Base-by-base conservation (phyloP, 1,284 basidiomycete genomes). In the Athelia sp. region DNA sequence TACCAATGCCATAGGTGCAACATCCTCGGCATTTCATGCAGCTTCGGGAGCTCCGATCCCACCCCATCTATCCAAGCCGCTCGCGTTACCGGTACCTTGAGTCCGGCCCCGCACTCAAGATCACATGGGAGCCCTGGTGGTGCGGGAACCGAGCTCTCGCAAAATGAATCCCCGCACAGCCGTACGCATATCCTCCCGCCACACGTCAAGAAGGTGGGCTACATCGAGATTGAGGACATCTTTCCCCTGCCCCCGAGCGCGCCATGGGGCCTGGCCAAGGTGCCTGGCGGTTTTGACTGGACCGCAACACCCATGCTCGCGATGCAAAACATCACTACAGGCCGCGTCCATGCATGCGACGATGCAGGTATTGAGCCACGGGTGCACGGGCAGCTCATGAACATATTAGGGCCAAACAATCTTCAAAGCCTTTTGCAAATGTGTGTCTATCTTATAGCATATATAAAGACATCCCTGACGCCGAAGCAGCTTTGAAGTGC, bases 251-350 rank as follows among this genome's bases (percentile, higher is more conserved):
- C 56, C 3, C 31, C 50, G 24, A 40, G n/a, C n/a, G 43, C 49
- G 4, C 68, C 70, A 15, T 71, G 71, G 65, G 62, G 64, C 11
- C 60, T 70, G 40, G 54, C 66, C 36, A 65, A 63, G 22, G 54
- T 66, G 21, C 57, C 66, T 35, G 61, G 58, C 2, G 62, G 64
- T 4, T 62, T 67, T 23, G 70, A 74, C 40, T 71, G 72, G 61
- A 69, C 57, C 0, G 68, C 67, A 49, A 64, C 69, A 4, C 71
- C 71, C 15, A 66, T 75, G 55, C 60, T 74, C 24, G 68, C 72
- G 11, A 63, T 75, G 53, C 70, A 69, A 52, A 63, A 67, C 36
- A 40, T 40, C 36, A 40, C 36, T 9, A 40, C n/a, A 4, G 29
- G 54, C 73, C 24, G 60, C 63, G 1, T 58, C 62, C 15, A 62